Conservation (phyloP, 768 basidiomycete genomes). For the Mycena filopes region DNA sequence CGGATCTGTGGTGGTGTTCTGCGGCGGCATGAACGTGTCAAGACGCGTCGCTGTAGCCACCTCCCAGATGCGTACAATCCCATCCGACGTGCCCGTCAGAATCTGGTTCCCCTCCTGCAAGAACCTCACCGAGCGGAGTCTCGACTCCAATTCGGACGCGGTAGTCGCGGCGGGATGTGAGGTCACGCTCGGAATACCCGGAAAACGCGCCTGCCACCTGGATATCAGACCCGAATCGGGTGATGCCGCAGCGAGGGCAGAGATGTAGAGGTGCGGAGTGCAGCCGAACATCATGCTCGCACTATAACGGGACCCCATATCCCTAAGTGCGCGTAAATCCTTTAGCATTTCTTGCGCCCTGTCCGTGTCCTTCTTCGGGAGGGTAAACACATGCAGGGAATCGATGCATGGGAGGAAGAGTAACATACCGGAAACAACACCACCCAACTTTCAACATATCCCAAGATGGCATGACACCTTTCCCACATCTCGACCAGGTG, state of each 20-base stretch:
- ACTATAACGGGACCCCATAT: neutral
- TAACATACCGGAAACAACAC: no score
- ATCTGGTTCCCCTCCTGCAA: neutral
- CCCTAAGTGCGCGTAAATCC: neutral
- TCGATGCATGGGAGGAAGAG: no score
- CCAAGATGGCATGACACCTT: neutral
- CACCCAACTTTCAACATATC: neutral
- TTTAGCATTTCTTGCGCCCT: neutral
- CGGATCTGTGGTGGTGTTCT: no score
- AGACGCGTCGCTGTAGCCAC: no score
- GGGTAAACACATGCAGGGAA: no score
- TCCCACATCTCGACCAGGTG: neutral
- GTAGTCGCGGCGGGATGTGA: no score
- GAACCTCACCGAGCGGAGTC: no score
- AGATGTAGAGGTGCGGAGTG: conserved; percentile 12
- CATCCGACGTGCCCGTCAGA: neutral
- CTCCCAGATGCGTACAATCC: neutral
- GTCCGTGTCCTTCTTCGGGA: neutral
- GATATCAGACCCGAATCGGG: neutral
- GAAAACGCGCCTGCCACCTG: neutral
- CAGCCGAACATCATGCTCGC: neutral
- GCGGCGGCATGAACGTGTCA: no score
- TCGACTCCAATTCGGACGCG: no score
- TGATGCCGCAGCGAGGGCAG: neutral
- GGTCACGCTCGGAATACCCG: neutral